Percentiles rank a stretch among this genome's conserved stretches.
These are phyloP conservation scores for Gracilaria domingensis DNA, from an alignment of 23 red algal genomes.

Conservation along the genomic window DNA sequence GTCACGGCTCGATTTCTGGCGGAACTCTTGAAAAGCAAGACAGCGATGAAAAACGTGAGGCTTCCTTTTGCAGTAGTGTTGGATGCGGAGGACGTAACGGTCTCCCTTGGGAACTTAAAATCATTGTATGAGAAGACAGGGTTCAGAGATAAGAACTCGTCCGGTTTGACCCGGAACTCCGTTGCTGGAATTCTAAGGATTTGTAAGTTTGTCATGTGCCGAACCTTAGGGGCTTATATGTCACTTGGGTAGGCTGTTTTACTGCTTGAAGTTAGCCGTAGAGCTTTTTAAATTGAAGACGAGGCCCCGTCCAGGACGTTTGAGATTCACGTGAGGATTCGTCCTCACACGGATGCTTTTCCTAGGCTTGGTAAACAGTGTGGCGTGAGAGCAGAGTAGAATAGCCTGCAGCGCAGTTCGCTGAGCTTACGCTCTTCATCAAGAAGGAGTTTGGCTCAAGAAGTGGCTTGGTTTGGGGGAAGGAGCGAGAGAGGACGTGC, in stretches of 20 bases:
- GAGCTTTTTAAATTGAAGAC: too few relatives aligned
- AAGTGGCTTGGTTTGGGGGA: too few relatives aligned
- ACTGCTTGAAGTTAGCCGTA: background rate
- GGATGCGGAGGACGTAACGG: background rate
- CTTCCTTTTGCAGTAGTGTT: background rate
- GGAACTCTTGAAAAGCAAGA: background rate
- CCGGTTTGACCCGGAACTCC: slow-evolving; percentile 3
- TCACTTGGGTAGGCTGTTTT: background rate
- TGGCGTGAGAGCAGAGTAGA: too few relatives aligned
- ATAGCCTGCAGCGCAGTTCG: too few relatives aligned
- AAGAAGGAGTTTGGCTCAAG: too few relatives aligned
- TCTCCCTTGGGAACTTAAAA: background rate
- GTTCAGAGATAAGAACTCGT: background rate
- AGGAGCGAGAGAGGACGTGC: too few relatives aligned
- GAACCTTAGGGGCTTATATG: background rate
- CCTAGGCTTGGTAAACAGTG: too few relatives aligned
- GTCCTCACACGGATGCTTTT: too few relatives aligned
- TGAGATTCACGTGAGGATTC: too few relatives aligned
- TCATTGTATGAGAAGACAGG: background rate
- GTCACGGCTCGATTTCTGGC: background rate
- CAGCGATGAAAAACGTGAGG: background rate
- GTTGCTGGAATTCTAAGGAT: background rate
- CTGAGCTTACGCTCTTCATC: too few relatives aligned
- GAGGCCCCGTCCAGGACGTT: too few relatives aligned
- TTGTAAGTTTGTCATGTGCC: slow-evolving; percentile 17